Evolutionary conservation across 148 eudicot genomes (phyloP).

Genomic region (Oxyria digyna): DNA sequence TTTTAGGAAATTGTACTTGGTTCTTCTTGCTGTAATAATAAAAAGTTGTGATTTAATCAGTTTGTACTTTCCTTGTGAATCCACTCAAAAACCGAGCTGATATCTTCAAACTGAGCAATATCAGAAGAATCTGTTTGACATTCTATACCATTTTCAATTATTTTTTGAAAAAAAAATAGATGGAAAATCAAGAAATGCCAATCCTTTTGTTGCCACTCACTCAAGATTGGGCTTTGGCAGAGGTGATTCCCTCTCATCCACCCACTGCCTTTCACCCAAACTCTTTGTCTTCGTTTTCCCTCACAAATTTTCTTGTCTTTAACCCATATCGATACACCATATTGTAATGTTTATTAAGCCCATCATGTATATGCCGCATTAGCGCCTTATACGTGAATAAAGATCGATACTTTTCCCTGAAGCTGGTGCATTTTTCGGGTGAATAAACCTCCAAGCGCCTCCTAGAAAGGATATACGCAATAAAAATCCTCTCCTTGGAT

Average conservation of each 20-base stretch:
- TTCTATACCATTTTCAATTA: background rate
- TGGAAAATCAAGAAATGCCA: background rate
- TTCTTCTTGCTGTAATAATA: background rate
- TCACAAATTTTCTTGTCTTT: background rate
- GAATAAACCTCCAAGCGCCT: background rate
- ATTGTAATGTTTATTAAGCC: background rate
- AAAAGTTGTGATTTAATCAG: background rate
- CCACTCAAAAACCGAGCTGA: background rate
- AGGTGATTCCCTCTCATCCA: slow-evolving; percentile 9
- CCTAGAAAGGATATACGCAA: background rate
- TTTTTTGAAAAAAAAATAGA: background rate
- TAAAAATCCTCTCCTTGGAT: background rate
- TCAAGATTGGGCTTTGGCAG: slow-evolving; percentile 4
- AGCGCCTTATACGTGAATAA: background rate
- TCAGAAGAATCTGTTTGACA: background rate
- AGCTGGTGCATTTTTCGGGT: background rate
- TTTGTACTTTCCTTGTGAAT: background rate
- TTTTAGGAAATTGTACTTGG: slow-evolving; percentile 1
- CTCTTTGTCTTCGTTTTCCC: background rate
- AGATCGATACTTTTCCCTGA: background rate
- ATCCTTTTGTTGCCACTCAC: slow-evolving; percentile 7
- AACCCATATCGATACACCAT: background rate
- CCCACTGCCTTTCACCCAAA: slow-evolving; percentile 4
- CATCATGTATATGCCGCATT: background rate
- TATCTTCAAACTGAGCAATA: background rate